Evolutionary conservation across 2,329 filamentous ascomycete genomes (phyloP), one percentile per base, ranked within the genome.

Genomic region (Claviceps cyperi): DNA sequence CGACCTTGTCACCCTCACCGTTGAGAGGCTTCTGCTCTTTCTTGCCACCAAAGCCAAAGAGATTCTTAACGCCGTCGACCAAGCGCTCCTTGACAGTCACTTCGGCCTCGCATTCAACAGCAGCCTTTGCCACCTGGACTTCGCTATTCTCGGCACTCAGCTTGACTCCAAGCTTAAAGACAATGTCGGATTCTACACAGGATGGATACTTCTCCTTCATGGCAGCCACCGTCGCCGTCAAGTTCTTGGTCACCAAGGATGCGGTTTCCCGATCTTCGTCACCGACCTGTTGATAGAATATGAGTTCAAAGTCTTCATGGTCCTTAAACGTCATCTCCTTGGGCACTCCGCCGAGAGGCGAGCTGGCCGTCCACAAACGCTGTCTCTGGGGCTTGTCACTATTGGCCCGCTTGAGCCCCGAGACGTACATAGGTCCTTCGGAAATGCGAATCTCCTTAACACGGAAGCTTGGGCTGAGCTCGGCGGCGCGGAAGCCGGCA

Each of bases 41-140:
- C 60, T 86, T 86, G n/a, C 49, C 43, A 24, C 91, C 92, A 62
- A 97, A 90, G 5, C 92, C 92, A 62, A 98, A 94, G 54, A 96
- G 78, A 56, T 90, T 94, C 75, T 98, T 98, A 56, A 97, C 87
- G 43, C 88, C 90, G 61, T 95, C 91, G 46, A 96, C 86, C 46
- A 97, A 78, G 48, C 84, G 82, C 55, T 86, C 86, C 64, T 89
- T 87, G 66, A 82, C 80, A 8, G 69, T 65, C 4, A 75, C 76
- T 48, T 94, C 86, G 24, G 84, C 78, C 63, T 94, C 86, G 61
- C 92, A 98, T 64, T 90, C 90, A 5, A 92, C 82, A 51, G 76
- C 76, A n/a, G 84, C 85, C 58, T 80, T 80, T 50, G 77, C 66
- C 48, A 97, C 76, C 53, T 90, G 84, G 3, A 94, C 87, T 57